A percentile compares a stretch with the other conserved stretches of the same genome.
These are phyloP conservation scores for Tylopilus intermedius DNA, from an alignment of 768 basidiomycete genomes.

Conservation along the genomic window DNA sequence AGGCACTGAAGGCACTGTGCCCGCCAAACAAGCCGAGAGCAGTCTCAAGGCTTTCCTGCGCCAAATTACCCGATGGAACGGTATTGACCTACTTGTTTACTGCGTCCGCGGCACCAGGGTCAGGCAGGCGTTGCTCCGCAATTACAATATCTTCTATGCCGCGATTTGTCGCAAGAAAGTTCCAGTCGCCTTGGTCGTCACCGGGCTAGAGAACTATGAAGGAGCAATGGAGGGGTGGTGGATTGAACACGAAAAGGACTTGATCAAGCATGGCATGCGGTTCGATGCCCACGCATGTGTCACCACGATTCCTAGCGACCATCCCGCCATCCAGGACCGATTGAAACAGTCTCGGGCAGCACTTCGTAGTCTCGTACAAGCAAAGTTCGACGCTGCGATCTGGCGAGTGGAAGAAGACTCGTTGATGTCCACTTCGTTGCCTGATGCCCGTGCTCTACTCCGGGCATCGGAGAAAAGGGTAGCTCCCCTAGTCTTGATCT, in stretches of 20 bases:
- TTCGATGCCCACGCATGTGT: slow-evolving; percentile 40
- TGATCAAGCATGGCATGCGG: slow-evolving; percentile 31
- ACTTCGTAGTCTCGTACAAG: slow-evolving; percentile 19
- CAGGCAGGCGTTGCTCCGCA: slow-evolving; percentile 24
- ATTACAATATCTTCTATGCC: slow-evolving; percentile 29
- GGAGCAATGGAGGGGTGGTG: slow-evolving; percentile 31
- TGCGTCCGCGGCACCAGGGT: slow-evolving; percentile 28
- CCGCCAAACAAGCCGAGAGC: slow-evolving; percentile 22
- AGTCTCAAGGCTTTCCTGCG: slow-evolving; percentile 32
- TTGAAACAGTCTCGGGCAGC: slow-evolving; percentile 15
- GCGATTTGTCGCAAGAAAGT: slow-evolving; percentile 29
- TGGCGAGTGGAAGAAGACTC: slow-evolving; percentile 23
- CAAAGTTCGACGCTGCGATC: slow-evolving; percentile 5
- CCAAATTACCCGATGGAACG: slow-evolving; percentile 23
- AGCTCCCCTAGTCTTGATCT: slow-evolving; percentile 15
- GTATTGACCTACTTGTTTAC: slow-evolving; percentile 29
- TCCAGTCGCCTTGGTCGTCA: slow-evolving; percentile 32
- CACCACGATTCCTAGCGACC: slow-evolving; percentile 30
- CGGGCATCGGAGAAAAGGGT: slow-evolving; percentile 9
- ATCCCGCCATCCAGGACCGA: slow-evolving; percentile 22
- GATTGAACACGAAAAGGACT: slow-evolving; percentile 29
- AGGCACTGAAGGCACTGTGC: slow-evolving; percentile 25
- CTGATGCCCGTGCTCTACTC: slow-evolving; percentile 18
- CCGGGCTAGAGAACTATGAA: slow-evolving; percentile 33
- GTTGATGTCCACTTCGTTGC: slow-evolving; percentile 16